Evolutionary conservation across 2,329 filamentous ascomycete species (phyloP), one percentile per base, ranked within the genome.

Genomic region (Epichloe uncinata): DNA sequence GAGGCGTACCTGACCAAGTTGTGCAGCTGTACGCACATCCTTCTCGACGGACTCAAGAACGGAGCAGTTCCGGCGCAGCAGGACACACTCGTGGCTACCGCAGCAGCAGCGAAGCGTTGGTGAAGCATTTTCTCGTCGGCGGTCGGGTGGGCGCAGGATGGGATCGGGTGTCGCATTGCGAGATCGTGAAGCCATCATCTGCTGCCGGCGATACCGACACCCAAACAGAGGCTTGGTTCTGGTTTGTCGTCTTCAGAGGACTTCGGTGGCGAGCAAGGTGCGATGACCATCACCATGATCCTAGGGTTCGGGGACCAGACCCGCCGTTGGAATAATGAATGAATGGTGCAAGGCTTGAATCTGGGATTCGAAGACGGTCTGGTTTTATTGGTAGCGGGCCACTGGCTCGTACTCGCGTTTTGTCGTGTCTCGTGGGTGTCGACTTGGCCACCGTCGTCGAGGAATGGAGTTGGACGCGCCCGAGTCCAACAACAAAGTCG

Each of bases 1-100:
- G 26, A 41, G 33, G 42, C 87, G 64, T 84, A 96, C 91, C 85
- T 96, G 87, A 56, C 93, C 93, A 60, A 96, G 77, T 63, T 85
- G 78, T 45, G 89, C 93, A 40, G 93, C 93, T 48, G 81, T 87
- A 59, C 83, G 82, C 49, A 96, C 85, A 69, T 96, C 87, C 59
- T 84, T 85, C 69, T 97, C 91, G 56, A 97, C 76, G 53, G 79
- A 84, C 58, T 87, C 82, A 44, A 97, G 74, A 54, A 88, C 75
- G 43, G 77, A 75, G 65, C 82, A 83, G 68, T 91, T 96, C 69
- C 90, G 84, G 66, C 79, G 81, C 54, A 96, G 75, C 63, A 85
- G 87, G 57, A 82, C 77, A 67, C 91, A 97, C 60, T 88, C 82
- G 54, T 73, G 64, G 56, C 81, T 82, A 50, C 89, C 90, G 70